Evolutionary conservation across 306 rosid genomes (phyloP).

Genomic region (Mucuna pruriens): DNA sequence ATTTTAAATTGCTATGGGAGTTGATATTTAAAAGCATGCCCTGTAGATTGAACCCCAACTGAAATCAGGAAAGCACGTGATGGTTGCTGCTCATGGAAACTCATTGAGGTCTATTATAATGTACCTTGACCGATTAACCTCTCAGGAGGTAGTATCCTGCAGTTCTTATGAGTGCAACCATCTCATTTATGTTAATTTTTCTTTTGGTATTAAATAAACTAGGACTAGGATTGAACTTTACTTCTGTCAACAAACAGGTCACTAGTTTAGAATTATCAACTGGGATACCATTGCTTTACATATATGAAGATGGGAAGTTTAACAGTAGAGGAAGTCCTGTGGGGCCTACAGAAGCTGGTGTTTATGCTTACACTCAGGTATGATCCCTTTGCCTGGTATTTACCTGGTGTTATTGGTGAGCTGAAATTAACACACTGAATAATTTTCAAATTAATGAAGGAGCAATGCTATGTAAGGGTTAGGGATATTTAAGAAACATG

Average conservation of each 20-base stretch:
- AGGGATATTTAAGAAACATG: not conserved
- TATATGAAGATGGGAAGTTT: constrained; percentile 81
- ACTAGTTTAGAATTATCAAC: constrained; percentile 80
- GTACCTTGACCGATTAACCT: constrained; percentile 88
- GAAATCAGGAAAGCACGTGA: constrained; percentile 79
- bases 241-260: constrained; percentile 57
- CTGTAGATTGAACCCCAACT: constrained; percentile 87
- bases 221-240: constrained; percentile 23
- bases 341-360: constrained; percentile 87
- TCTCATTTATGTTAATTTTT: not conserved
- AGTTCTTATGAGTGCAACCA: constrained; percentile 10
- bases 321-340: constrained; percentile 89
- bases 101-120: constrained; percentile 92
- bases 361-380: constrained; percentile 92
- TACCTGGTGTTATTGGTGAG: constrained; percentile 3
- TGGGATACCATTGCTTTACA: constrained; percentile 95
- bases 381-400: constrained; percentile 23
- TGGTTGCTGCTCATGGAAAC: constrained; percentile 98
- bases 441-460: constrained; percentile 8
- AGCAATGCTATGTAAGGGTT: not conserved
- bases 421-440: not conserved
- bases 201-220: constrained; percentile 1
- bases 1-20: constrained; percentile 8
- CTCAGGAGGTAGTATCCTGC: constrained; percentile 75
- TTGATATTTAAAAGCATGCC: constrained; percentile 35